These are phyloP conservation scores for Microbotryum violaceum DNA, from an alignment of 1,284 basidiomycete species.

Conservation along the genomic window DNA sequence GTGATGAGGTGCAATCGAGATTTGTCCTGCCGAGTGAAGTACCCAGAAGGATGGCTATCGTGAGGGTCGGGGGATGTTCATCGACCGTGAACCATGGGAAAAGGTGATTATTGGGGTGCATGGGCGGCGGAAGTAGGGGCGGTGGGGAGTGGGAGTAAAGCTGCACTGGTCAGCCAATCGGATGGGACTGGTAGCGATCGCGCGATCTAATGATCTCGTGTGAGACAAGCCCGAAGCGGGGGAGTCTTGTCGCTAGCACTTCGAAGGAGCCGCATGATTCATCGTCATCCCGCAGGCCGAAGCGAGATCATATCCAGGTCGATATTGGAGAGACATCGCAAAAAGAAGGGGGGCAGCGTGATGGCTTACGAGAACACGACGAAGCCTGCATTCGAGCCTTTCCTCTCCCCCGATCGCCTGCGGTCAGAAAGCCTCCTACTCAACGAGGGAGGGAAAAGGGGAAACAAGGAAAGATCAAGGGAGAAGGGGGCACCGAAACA, in stretches of 20 bases:
- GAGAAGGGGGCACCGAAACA: background rate
- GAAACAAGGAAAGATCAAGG: background rate
- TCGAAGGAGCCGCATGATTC: background rate
- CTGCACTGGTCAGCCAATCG: background rate
- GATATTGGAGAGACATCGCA: too few species aligned
- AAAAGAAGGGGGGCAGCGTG: too few species aligned
- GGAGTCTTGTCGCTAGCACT: background rate
- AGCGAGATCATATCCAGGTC: background rate
- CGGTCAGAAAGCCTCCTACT: slow-evolving; percentile 18
- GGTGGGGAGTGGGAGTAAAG: background rate
- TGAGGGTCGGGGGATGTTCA: too few species aligned
- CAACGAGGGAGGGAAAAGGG: too few species aligned
- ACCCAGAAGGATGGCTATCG: slow-evolving; percentile 17
- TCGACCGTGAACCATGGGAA: too few species aligned
- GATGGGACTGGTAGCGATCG: background rate
- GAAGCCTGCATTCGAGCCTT: background rate
- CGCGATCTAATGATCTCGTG: background rate
- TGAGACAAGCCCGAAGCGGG: background rate
- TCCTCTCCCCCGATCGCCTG: slow-evolving; percentile 15
- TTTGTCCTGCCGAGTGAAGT: slow-evolving; percentile 15
- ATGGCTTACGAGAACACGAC: slow-evolving; percentile 17
- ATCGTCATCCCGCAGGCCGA: background rate
- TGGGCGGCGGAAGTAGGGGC: too few species aligned
- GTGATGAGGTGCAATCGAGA: slow-evolving; percentile 14
- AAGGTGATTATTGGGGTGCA: too few species aligned